Evolutionary conservation across 192 early-diverging fungal genomes (phyloP), one percentile per base, ranked within the genome.

Genomic region (Diversispora epigaea): DNA sequence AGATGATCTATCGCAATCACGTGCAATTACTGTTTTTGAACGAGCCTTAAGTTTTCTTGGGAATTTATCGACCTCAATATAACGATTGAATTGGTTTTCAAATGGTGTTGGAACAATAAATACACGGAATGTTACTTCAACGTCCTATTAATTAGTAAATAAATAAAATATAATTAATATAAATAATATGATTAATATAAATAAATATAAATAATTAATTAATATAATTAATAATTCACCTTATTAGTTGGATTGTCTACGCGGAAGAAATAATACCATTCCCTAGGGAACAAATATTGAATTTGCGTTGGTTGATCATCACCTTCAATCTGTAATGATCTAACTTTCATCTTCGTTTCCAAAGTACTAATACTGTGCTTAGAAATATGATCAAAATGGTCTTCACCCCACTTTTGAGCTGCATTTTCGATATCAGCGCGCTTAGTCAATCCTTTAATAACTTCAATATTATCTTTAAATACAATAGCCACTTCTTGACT

Each of bases 251-350:
- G 47, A 21, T 67, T 67, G 2, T 67, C 65, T 25, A 67, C 45
- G 25, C 65, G 65, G 65, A 67, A 67, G 14, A 3, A 67, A 11
- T 67, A 67, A 67, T 67, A 67, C 32, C 14, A 67, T 49, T 67
- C 65, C 2, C 65, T 21, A 0, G 65, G 65, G 45, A 67, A 67
- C 12, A 67, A 25, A 14, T 67, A 67, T 12, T 49, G 11, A 47
- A 67, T 67, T 22, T 67, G n/a, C 21, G 21, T 49, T 25, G 3
- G 0, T 4, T 40, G 32, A 21, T 19, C 11, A 22, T 67, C 65
- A 22, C 25, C 46, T 21, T 47, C 21, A 6, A 14, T 6, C 6
- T 4, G 11, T 19, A 12, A 47, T 22, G 10, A 3, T 25, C 65
- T 67, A 12, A 3, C 0, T 17, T 67, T 67, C 44, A 67, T 67